Evolutionary conservation across 1,284 basidiomycete species (phyloP), one percentile per base, ranked within the genome.

Genomic region (Trichosporon coremiiforme): DNA sequence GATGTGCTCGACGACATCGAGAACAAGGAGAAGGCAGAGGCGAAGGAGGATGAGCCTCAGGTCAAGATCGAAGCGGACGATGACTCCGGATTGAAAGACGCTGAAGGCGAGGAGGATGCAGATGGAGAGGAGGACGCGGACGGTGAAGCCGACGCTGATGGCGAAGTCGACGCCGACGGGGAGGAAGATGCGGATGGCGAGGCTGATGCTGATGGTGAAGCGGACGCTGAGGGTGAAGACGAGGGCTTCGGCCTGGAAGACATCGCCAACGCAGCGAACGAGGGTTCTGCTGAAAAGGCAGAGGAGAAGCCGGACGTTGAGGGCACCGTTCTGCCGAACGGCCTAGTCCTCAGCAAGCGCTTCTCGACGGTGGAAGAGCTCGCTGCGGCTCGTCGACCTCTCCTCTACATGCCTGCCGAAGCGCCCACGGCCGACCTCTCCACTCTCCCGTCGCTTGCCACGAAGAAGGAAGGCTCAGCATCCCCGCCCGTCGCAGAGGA

Each of bases 181-280:
- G 80, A 79, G 29, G 78, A 65, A 4, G 80, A 83, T 50, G 81
- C 76, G 1, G 81, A 82, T 4, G 79, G 78, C 0, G 81, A 80
- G 65, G 72, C 64, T 1, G 72, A 73, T 8, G 70, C 70, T 1
- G 70, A 68, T 9, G 70, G 70, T 5, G 70, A 71, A 22, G 70
- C 53, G 4, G 79, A 80, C 64, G 76, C 71, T 2, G 78, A 79
- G 7, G 79, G 71, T 15, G 79, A 81, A 50, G 75, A 74, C 57
- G 76, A 76, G 33, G 78, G 75, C 2, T 71, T 79, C 9, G 80
- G 80, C 1, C 68, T 78, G 0, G 74, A 75, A 36, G 73, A 74
- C 36, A 71, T 74, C n/a, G 71, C 63, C 29, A 63, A 66, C 29
- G 72, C 72, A 22, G 73, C 66, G 13, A 66, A 65, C 20, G 63